Evolutionary conservation across 176 grass and related monocot genomes (phyloP).

Genomic region (Carex parvula): DNA sequence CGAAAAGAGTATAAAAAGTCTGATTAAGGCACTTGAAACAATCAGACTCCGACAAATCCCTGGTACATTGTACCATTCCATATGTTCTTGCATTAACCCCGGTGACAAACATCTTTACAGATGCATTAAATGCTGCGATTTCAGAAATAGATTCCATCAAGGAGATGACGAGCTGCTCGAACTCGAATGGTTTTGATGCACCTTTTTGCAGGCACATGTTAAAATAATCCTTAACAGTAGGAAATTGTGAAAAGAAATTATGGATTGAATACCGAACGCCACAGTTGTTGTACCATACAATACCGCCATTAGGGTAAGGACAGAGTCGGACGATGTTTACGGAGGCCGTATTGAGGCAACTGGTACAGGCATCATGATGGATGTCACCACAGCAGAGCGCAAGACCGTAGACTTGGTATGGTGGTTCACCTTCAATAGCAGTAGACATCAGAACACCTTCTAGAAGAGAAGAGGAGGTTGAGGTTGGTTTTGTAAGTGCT

Average conservation of each 20-base stretch:
- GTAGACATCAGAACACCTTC: too few relatives aligned
- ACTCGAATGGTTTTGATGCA: not conserved
- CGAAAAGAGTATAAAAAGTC: too few relatives aligned
- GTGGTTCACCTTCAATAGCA: conserved; percentile 12
- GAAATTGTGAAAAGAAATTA: conserved; percentile 18
- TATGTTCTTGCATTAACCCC: too few relatives aligned
- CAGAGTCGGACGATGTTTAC: conserved; percentile 14
- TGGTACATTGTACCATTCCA: too few relatives aligned
- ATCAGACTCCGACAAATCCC: too few relatives aligned
- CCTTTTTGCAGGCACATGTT: not conserved
- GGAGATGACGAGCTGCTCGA: too few relatives aligned
- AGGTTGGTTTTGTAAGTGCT: conserved; percentile 35
- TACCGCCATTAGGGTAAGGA: not conserved
- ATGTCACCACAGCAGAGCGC: conserved; percentile 12
- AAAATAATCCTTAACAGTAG: not conserved
- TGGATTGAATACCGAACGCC: conserved; percentile 36
- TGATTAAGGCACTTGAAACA: too few relatives aligned
- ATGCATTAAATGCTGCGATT: too few relatives aligned
- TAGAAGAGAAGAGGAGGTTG: not conserved
- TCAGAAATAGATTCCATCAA: too few relatives aligned
- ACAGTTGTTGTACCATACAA: conserved; percentile 42
- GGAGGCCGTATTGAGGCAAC: conserved; percentile 34
- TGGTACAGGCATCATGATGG: conserved; percentile 23
- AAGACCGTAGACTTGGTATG: conserved; percentile 28
- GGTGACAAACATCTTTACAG: too few relatives aligned